phyloP scores from a whole-genome alignment of 306 rosid species.

The Carpinus fangiana region DNA sequence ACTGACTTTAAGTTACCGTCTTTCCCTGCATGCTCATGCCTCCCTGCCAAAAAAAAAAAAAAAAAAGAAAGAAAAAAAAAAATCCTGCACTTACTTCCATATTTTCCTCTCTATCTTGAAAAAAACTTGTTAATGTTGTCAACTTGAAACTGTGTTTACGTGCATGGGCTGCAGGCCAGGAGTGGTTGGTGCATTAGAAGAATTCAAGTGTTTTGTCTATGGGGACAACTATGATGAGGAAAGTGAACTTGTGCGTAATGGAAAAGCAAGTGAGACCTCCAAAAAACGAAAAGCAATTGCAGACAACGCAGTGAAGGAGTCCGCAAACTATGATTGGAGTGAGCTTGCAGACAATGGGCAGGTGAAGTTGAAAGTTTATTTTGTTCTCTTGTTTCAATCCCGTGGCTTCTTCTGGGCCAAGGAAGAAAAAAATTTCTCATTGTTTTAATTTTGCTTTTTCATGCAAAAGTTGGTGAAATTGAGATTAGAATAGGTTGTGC shows the following conservation, averaged over 20 bases:
- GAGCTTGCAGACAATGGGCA: conserved; percentile 84
- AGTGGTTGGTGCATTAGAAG: conserved; percentile 70
- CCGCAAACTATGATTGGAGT: conserved; percentile 65
- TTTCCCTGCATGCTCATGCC: conserved; percentile 18
- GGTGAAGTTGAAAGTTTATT: conserved; percentile 50
- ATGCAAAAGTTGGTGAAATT: background rate
- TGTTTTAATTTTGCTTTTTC: background rate
- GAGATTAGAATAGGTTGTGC: background rate
- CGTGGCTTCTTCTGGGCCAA: background rate
- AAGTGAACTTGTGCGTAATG: conserved; percentile 34
- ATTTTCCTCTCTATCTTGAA: conserved; percentile 11
- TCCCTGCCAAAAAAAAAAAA: conserved; percentile 8
- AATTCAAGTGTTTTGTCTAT: conserved; percentile 72
- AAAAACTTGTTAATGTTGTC: background rate
- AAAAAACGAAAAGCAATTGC: conserved; percentile 67
- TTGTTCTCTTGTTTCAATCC: conserved; percentile 4
- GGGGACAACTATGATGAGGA: conserved; percentile 76
- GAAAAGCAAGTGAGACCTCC: conserved; percentile 56
- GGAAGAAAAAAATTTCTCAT: background rate
- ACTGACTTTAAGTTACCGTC: background rate
- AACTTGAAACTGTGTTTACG: conserved; percentile 21
- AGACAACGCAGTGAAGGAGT: conserved; percentile 63
- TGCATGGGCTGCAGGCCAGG: conserved; percentile 60
- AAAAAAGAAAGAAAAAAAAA: conserved; percentile 5
- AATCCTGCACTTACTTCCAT: conserved; percentile 14